Conservation (phyloP, 2,329 filamentous ascomycete species). For the Niveomyces coronatus region DNA sequence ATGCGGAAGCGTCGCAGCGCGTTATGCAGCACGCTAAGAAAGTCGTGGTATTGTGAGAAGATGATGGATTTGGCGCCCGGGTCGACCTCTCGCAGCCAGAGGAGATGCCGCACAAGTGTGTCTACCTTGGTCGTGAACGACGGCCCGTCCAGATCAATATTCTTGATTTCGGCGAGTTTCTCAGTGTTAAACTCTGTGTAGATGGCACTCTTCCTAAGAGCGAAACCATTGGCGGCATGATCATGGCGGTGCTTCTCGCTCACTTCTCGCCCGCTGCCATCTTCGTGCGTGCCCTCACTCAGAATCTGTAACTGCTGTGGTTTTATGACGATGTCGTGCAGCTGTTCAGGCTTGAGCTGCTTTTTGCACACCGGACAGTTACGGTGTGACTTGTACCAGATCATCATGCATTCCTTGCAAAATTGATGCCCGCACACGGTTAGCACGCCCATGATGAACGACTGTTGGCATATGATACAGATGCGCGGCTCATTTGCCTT, state of each 20-base stretch:
- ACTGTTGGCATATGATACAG: constrained; percentile 76
- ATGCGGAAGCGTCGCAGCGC: constrained; percentile 67
- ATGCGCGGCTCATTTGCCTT: constrained; percentile 53
- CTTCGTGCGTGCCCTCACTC: constrained; percentile 15
- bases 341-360: constrained; percentile 51
- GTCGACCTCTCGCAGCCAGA: constrained; percentile 77
- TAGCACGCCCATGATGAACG: constrained; percentile 68
- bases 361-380: constrained; percentile 83
- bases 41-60: constrained; percentile 83
- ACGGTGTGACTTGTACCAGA: constrained; percentile 65
- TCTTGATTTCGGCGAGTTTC: constrained; percentile 69
- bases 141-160: constrained; percentile 59
- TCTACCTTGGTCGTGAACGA: constrained; percentile 90
- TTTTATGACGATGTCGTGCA: constrained; percentile 80
- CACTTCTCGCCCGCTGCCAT: too few species aligned
- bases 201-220: constrained; percentile 52
- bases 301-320: constrained; percentile 62
- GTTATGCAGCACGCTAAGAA: constrained; percentile 59
- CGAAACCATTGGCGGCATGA: constrained; percentile 23
- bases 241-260: constrained; percentile 12
- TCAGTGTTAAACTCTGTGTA: constrained; percentile 67
- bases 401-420: constrained; percentile 74
- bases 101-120: constrained; percentile 65
- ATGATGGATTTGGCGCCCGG: constrained; percentile 83
- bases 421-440: constrained; percentile 89